Evolutionary conservation across 352 stramenopile genomes (phyloP).

Genomic region (Globisporangium alternatum): DNA sequence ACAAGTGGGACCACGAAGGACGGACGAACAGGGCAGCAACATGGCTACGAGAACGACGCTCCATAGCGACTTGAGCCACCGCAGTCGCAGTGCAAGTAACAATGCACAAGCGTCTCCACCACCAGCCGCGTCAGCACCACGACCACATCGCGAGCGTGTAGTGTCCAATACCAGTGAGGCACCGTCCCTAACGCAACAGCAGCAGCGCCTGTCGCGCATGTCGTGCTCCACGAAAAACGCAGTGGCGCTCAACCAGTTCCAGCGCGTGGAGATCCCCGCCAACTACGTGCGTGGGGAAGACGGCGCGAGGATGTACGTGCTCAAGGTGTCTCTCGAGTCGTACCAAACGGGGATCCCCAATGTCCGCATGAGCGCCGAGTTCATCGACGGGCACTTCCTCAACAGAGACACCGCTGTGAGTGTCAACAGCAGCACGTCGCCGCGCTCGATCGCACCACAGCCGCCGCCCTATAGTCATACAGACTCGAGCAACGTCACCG

Average conservation of each 20-base stretch:
- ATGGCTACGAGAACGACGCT: not conserved
- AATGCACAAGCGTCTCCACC: not conserved
- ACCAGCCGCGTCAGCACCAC: not conserved
- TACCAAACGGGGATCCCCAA: conserved; percentile 48
- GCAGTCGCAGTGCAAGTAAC: not conserved
- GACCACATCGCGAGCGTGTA: not conserved
- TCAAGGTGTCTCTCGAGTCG: conserved; percentile 42
- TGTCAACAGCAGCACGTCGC: not conserved
- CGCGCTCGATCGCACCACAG: not conserved
- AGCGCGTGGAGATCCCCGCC: conserved; percentile 40
- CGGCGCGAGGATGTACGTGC: conserved; percentile 46
- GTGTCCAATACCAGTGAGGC: conserved; percentile 2
- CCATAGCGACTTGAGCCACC: not conserved
- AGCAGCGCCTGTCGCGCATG: conserved; percentile 36
- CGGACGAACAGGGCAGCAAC: too few species aligned
- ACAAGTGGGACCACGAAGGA: not conserved
- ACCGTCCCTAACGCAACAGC: not conserved
- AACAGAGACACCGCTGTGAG: not conserved
- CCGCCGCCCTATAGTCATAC: not conserved
- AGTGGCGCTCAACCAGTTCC: conserved; percentile 58
- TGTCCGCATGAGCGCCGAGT: conserved; percentile 12
- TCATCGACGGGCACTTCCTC: conserved; percentile 4
- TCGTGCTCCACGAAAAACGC: conserved; percentile 47
- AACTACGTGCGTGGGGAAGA: conserved; percentile 36
- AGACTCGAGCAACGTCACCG: not conserved